Percentiles rank a stretch among this genome's conserved stretches.
These are phyloP conservation scores for Uromyces viciae-fabae DNA, from an alignment of 1,284 basidiomycete genomes.

Conservation along the genomic window DNA sequence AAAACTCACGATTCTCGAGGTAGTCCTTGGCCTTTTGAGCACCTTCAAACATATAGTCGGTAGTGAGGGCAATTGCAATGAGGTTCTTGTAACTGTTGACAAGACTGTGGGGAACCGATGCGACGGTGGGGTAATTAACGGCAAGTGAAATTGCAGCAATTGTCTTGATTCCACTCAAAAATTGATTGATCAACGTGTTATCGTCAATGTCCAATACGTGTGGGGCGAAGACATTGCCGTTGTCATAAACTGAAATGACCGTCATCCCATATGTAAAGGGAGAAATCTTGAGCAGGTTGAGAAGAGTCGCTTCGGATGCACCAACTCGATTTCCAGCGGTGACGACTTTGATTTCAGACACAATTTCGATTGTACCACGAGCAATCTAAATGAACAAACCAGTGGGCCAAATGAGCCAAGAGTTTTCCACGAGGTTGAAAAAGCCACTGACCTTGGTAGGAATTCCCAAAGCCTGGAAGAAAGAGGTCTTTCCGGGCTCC, in stretches of 20 bases:
- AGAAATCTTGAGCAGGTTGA: conserved; percentile 91
- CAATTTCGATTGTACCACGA: conserved; percentile 99
- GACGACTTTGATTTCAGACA: conserved; percentile 94
- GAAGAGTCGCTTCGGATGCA: conserved; percentile 88
- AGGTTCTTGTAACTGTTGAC: conserved; percentile 99
- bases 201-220: conserved; percentile 87
- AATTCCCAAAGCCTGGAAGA: conserved; percentile 99
- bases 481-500: conserved; percentile 99
- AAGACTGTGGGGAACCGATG: conserved; percentile 85
- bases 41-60: conserved; percentile 92
- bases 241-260: conserved; percentile 80
- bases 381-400: conserved; percentile 64
- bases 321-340: conserved; percentile 76
- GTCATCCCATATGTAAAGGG: conserved; percentile 87
- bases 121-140: conserved; percentile 90
- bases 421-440: background rate
- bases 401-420: background rate
- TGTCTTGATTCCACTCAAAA: conserved; percentile 88
- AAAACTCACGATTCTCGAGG: conserved; percentile 44
- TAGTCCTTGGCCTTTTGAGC: conserved; percentile 57
- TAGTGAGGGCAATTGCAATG: conserved; percentile 80
- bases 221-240: conserved; percentile 79
- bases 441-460: conserved; percentile 69
- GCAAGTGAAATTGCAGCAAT: conserved; percentile 93
- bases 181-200: conserved; percentile 80